These are phyloP conservation scores for Ambrosia hybrid DNA, from an alignment of 140 eudicot genomes.

Conservation along the genomic window DNA sequence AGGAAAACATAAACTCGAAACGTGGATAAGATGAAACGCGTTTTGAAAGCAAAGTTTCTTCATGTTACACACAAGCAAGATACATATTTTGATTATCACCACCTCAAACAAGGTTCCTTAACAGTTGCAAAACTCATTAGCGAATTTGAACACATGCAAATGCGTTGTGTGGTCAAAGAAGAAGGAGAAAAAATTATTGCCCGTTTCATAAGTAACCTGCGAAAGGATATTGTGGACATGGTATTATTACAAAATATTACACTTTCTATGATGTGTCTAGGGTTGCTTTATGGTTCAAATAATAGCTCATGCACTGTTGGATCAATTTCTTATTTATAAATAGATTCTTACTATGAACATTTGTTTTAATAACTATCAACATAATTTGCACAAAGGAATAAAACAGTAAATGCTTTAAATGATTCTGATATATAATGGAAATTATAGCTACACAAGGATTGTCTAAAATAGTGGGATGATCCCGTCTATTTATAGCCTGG, in stretches of 20 bases:
- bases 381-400: no score
- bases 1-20: neutral
- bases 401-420: no score
- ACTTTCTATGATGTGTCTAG: neutral
- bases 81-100: neutral
- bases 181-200: neutral
- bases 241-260: neutral
- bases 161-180: neutral
- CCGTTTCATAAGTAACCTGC: neutral
- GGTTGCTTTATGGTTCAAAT: neutral
- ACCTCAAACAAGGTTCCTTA: neutral
- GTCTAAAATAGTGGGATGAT: no score
- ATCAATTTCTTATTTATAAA: no score
- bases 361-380: no score
- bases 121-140: neutral
- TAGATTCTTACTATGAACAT: no score
- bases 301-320: no score
- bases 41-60: neutral
- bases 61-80: neutral
- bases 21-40: neutral
- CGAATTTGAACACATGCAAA: neutral
- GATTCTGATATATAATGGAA: no score
- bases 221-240: neutral
- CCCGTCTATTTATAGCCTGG: no score
- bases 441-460: no score